Conservation (phyloP, 2,329 filamentous ascomycete species). For the Fusarium irregulare region DNA sequence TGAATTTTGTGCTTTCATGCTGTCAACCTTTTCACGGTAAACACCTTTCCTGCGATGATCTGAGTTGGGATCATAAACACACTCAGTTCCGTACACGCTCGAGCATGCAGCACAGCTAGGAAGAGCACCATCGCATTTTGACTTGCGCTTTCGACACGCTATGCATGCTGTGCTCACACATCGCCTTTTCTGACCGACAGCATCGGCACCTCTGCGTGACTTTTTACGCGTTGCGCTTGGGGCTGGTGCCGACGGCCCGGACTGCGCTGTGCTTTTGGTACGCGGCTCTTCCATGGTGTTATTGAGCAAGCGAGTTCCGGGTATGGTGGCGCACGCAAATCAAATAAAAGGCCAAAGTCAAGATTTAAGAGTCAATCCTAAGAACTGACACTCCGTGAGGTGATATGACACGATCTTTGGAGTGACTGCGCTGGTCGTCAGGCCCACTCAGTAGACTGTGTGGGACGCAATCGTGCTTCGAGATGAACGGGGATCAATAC, state of each 20-base stretch:
- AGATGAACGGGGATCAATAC: constrained; percentile 23
- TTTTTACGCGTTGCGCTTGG: constrained; percentile 55
- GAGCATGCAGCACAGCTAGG: constrained; percentile 96
- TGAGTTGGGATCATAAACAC: constrained; percentile 94
- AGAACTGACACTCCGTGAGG: background rate
- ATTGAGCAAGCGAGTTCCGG: constrained; percentile 10
- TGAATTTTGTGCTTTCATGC: constrained; percentile 84
- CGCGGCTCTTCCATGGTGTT: constrained; percentile 38
- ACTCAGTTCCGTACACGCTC: constrained; percentile 90
- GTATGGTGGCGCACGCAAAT: background rate
- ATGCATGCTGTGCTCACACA: constrained; percentile 89
- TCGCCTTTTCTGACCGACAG: constrained; percentile 71
- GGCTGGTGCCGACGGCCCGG: constrained; percentile 26
- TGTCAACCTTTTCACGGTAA: constrained; percentile 93
- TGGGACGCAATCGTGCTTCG: constrained; percentile 26
- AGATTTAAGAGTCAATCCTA: background rate
- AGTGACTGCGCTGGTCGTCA: constrained; percentile 5
- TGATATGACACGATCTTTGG: constrained; percentile 29
- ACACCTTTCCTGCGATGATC: constrained; percentile 97
- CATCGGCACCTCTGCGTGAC: constrained; percentile 60
- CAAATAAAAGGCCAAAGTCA: background rate
- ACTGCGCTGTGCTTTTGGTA: constrained; percentile 12
- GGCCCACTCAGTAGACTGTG: constrained; percentile 28
- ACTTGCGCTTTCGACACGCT: constrained; percentile 81
- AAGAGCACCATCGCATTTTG: constrained; percentile 90